Base-by-base conservation (phyloP, 345 rosid genomes). In the Draba incana region DNA sequence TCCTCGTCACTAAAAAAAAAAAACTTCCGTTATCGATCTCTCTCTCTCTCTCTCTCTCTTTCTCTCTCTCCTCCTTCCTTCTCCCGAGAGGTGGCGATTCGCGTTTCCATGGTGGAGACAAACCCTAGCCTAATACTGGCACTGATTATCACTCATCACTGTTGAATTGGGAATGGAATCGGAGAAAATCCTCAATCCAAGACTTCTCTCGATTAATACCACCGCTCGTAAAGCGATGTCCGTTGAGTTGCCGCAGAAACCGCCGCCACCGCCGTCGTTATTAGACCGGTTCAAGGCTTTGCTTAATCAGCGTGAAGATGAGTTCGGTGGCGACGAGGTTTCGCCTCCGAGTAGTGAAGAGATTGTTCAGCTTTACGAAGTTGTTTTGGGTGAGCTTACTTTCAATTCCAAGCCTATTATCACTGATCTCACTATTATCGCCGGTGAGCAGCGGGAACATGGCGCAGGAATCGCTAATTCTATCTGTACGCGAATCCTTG, bases 351-450 rank as follows among this genome's bases (percentile, higher is more conserved):
- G 79, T 57, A 51, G 49, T 59, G 86, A 76, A 49, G 98, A 89
- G 57, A 77, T 95, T 39, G 97, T 92, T 64, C 82, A 83, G 54
- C 79, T 92, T 20, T 95, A 95, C 70, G 87, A 84, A 79, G 65
- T 77, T 44, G 55, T 89, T 8, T 77, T 95, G 57, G 80, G 87
- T 3, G 99, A 95, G 43, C 80, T 95, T 38, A 82, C 86, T 44
- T 79, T 95, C 81, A 95, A 92, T 84, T 95, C 97, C 41, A 95
- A 95, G 81, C 99, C 99, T 57, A 82, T 92, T 20, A 95, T 95
- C 76, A 95, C 96, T 47, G 98, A 95, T 84, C 92, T 95, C 76
- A 95, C 99, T 2, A 89, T 92, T 58, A 83, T 95, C 54, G 98
- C 99, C 4, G 99, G 96, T 16, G 99, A 95, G 58, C 96, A 83